Base-by-base conservation (phyloP, 441 rosid species). In the Gossypium schwendimanii region DNA sequence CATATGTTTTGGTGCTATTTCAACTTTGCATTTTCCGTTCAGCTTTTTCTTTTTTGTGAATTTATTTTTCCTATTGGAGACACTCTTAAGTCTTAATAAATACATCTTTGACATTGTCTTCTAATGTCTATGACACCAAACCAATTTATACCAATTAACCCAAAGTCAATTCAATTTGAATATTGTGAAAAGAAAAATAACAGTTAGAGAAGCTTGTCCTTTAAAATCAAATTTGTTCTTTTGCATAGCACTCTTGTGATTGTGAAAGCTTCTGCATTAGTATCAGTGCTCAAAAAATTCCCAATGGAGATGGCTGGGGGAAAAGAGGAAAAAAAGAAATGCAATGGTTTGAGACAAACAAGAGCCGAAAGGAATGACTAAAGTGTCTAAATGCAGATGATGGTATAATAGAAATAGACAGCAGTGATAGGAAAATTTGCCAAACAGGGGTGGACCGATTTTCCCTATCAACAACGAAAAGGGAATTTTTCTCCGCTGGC, bases 331-430 rank as follows among this genome's bases (percentile, higher is more conserved):
- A 14, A 26, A 12, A 24, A 1, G 44, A 39, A 39, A 39, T 10
- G 9, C 10, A 28, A 23, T 23, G 63, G 26, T 6, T 15, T 3
- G 45, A 31, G 45, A 31, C 11, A 61, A 61, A 61, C 11, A 2
- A 31, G 3, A 6, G 65, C 23, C 45, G 7, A 60, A 60, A 45
- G 50, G 50, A 45, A 10, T 3, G 50, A 45, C 52, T 11, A n/a
- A 47, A 6, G 39, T 26, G 64, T 60, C 11, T n/a, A 62, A 62
- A 61, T 61, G 66, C 66, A 61, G 66, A 8, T 33, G 66, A 33
- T 36, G 69, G 54, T n/a, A 49, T 4, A 49, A n/a, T 49, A 49
- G 54, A 49, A 49, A 49, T 11, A 49, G 2, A 49, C 18, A 49
- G 54, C 54, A n/a, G 54, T n/a, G 54, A 49, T 4, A 49, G 54